A percentile compares a stretch with the other conserved stretches of the same genome.
phyloP scores from a whole-genome alignment of 2,329 filamentous ascomycete genomes.

The Verticillium klebahnii region DNA sequence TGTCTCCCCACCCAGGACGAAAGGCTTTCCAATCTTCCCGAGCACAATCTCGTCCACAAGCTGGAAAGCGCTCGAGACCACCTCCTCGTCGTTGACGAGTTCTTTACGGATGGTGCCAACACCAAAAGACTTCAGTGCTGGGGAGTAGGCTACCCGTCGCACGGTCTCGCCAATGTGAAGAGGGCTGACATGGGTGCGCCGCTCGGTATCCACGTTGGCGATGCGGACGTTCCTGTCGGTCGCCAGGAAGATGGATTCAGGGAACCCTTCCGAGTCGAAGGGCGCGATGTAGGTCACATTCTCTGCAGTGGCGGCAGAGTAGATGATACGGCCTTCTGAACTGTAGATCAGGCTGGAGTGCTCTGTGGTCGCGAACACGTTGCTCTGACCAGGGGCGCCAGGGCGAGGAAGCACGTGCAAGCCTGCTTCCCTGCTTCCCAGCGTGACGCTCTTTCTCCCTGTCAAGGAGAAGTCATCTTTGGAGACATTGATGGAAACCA shows the following conservation, averaged over 20 bases:
- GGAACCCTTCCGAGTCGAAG: conserved; percentile 78
- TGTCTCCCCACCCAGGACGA: conserved; percentile 45
- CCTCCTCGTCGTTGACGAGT: conserved; percentile 65
- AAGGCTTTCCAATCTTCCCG: conserved; percentile 66
- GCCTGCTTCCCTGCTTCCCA: conserved; percentile 80
- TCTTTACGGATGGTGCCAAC: conserved; percentile 79
- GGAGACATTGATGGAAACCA: conserved; percentile 77
- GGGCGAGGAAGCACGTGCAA: conserved; percentile 68
- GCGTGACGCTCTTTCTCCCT: conserved; percentile 71
- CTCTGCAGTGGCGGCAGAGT: conserved; percentile 89
- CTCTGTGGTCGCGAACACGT: conserved; percentile 90
- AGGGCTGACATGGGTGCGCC: conserved; percentile 83
- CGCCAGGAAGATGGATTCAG: conserved; percentile 75
- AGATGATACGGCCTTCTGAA: conserved; percentile 80
- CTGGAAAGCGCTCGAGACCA: conserved; percentile 74
- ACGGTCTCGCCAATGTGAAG: conserved; percentile 78
- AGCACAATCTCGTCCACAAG: conserved; percentile 90
- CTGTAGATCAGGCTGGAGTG: conserved; percentile 92
- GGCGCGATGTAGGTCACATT: conserved; percentile 76
- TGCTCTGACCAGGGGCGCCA: conserved; percentile 59
- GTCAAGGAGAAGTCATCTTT: conserved; percentile 57
- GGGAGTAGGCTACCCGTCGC: conserved; percentile 80
- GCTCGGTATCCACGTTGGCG: conserved; percentile 74
- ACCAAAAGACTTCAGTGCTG: conserved; percentile 74
- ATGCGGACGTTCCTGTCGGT: conserved; percentile 74